Evolutionary conservation across 2,329 filamentous ascomycete species (phyloP), one percentile per base, ranked within the genome.

Genomic region (Scleromitrula shiraiana): DNA sequence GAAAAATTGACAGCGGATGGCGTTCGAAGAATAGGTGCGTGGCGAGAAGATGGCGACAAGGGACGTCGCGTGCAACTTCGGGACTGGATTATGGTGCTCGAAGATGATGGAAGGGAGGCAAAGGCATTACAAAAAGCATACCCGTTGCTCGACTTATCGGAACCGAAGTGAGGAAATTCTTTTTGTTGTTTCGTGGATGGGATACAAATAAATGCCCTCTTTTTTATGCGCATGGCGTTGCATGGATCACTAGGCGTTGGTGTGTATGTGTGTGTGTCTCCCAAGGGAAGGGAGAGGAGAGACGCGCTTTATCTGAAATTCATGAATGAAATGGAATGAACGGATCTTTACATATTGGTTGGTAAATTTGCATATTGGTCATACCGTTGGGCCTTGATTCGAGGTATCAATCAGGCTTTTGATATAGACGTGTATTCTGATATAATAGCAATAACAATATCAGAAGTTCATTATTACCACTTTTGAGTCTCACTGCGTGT

Each of bases 51-150:
- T 59, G 80, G 79, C 45, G 80, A 83, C 19, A 85, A 83, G 62
- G 88, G 88, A 26, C 77, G 75, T 56, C 82, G 83, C 22, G 87
- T 96, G 40, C 89, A 96, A 68, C 71, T 95, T 44, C 77, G 91
- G 46, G 91, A 96, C 65, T 82, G 89, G 70, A 72, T 95, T 14
- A 73, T 79, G 17, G 85, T 86, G 51, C 73, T 96, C 39, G 90
- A 95, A 65, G 73, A 81, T 42, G 88, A 95, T 62, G 84, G 86
- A 1, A 75, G 73, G 55, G 83, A 88, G 63, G 70, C 69, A 55
- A 77, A 71, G 61, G 76, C 80, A 20, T 64, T 87, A 40, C 80
- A 85, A 61, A 66, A 55, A 45, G 58, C 58, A 19, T 65, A 65
- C 38, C 40, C 56, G 35, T 44, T 27, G 29, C 52, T 62, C 10